Base-by-base conservation (phyloP, 2,329 filamentous ascomycete genomes). In the Ophiostoma quercus region DNA sequence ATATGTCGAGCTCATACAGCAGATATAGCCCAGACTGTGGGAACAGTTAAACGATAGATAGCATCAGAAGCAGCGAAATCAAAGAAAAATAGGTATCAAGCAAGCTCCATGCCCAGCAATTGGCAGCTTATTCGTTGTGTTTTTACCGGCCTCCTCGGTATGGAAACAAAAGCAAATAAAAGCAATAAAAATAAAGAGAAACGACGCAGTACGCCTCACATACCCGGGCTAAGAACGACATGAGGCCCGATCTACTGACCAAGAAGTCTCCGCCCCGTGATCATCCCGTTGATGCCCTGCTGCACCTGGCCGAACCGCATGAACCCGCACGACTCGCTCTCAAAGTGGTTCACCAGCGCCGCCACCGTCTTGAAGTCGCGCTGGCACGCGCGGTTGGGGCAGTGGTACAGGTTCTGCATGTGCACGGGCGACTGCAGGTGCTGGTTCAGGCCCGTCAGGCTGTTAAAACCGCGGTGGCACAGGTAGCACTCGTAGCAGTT, bases 351-450 rank as follows among this genome's bases (percentile, higher is more conserved):
- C 71, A 82, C 76, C 6, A 80, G 71, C 0, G 73, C 78, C 1
- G 79, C 80, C 6, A 84, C 72, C 1, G 75, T 79, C 67, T 74
- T 80, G 70, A 82, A 83, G 12, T 83, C 77, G 16, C 63, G 73
- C 0, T 70, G 32, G 69, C 81, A 83, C 14, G 3, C 3, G 1
- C 41, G 65, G 3, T 80, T 79, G 0, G 79, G 80, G 66, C 81
- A 84, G 70, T 81, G 79, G 66, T 83, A 82, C 9, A 82, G 71
- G 0, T 73, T 70, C 66, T 80, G 75, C 67, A 79, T 68, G 29
- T 32, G 14, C 14, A 19, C 76, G 0, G 83, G 78, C 0, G 86
- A 89, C 54, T 80, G 81, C 1, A 89, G 75, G 73, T 90, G 87
- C 68, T 81, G 78, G 66, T 84, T 84, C 2, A 89, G 79, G 0